Evolutionary conservation across 225 moss, liverwort and hornwort genomes (phyloP).

Genomic region (Anthoceros angustus): DNA sequence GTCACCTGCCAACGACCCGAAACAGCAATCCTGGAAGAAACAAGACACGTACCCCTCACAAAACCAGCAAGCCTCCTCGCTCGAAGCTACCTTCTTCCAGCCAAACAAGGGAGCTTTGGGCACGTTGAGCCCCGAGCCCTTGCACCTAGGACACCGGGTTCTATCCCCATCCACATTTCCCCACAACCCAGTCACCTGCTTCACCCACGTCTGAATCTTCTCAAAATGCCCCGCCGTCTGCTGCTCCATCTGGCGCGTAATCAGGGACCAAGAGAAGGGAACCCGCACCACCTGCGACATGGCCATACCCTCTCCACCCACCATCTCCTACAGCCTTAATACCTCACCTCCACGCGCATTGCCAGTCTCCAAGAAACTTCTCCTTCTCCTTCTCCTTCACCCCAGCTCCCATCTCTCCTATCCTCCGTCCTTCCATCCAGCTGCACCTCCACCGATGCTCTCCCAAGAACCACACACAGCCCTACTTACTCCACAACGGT

Average conservation of each 20-base stretch:
- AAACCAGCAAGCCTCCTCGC: conserved; percentile 47
- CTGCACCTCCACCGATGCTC: too few relatives aligned
- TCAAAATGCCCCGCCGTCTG: conserved; percentile 25
- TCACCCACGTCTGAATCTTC: conserved; percentile 25
- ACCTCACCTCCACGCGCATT: too few relatives aligned
- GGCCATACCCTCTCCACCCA: neutral
- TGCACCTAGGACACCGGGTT: conserved; percentile 49
- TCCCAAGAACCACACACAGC: too few relatives aligned
- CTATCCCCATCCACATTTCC: conserved; percentile 27
- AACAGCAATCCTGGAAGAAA: neutral
- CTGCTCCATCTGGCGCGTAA: neutral
- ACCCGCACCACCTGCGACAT: neutral
- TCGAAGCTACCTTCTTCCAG: conserved; percentile 16
- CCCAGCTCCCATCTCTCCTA: too few relatives aligned
- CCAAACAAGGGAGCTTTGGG: conserved; percentile 12
- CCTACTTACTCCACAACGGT: too few relatives aligned
- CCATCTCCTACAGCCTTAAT: too few relatives aligned
- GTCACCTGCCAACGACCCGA: neutral
- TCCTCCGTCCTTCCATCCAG: too few relatives aligned
- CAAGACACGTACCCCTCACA: conserved; percentile 49
- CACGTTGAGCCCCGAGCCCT: conserved; percentile 29
- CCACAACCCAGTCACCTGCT: conserved; percentile 22
- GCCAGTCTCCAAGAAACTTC: too few relatives aligned
- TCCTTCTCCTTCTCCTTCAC: too few relatives aligned
- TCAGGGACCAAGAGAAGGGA: neutral